phyloP scores from a whole-genome alignment of 1,284 basidiomycete genomes.

The Laetiporus sulphureus region DNA sequence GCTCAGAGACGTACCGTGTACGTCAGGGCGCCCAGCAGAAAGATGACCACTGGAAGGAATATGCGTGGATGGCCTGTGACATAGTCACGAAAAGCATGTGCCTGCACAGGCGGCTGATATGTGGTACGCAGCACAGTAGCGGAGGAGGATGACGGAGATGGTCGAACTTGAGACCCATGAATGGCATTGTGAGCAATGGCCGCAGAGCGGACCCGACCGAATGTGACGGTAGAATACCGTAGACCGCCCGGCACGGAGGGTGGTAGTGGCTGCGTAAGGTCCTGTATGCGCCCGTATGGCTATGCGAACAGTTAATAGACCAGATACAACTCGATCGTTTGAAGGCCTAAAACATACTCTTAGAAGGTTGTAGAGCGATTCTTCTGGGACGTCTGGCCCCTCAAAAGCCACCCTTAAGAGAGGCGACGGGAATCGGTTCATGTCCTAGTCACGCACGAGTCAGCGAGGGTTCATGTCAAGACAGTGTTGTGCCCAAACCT shows the following conservation, averaged over 20 bases:
- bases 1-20: conserved; percentile 62
- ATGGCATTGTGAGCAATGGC: conserved; percentile 82
- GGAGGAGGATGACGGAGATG: conserved; percentile 19
- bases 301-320: conserved; percentile 25
- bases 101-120: conserved; percentile 74
- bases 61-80: conserved; percentile 82
- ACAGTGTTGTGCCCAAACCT: conserved; percentile 41
- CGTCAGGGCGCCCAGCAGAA: conserved; percentile 83
- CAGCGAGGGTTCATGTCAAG: no score
- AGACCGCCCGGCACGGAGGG: conserved; percentile 57
- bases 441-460: conserved; percentile 56
- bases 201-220: conserved; percentile 60
- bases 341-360: conserved; percentile 52
- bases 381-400: conserved; percentile 79
- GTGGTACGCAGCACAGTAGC: conserved; percentile 57
- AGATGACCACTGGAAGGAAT: conserved; percentile 78
- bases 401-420: conserved; percentile 79
- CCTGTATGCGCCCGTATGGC: conserved; percentile 79
- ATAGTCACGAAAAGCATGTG: conserved; percentile 80
- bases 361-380: conserved; percentile 64
- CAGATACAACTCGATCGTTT: neutral
- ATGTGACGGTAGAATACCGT: conserved; percentile 61
- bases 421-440: conserved; percentile 73
- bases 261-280: conserved; percentile 57
- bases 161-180: conserved; percentile 57